Conservation (phyloP, 306 rosid genomes). For the Coriaria nepalensis region DNA sequence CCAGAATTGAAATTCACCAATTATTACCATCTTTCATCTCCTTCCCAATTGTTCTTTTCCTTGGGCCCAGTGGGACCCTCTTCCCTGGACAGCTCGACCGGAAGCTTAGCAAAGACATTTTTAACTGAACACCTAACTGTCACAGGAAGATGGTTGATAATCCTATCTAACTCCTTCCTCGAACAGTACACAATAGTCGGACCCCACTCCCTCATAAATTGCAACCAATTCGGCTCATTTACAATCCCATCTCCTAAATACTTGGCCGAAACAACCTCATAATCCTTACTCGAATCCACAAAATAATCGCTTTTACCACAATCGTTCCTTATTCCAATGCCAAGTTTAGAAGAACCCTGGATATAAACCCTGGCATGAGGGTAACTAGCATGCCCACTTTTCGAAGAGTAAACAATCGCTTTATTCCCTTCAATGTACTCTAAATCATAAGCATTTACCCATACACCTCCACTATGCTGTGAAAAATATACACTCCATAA, state of each 20-base stretch:
- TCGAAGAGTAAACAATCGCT: slow-evolving; percentile 38
- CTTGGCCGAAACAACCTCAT: slow-evolving; percentile 38
- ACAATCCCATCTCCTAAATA: slow-evolving; percentile 30
- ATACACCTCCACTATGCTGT: slow-evolving; percentile 42
- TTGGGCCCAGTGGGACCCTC: slow-evolving; percentile 64
- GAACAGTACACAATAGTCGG: slow-evolving; percentile 39
- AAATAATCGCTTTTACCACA: slow-evolving; percentile 21
- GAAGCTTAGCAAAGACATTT: slow-evolving; percentile 25
- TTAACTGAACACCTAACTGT: slow-evolving; percentile 15
- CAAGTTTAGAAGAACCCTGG: slow-evolving; percentile 42
- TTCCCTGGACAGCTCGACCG: slow-evolving; percentile 37
- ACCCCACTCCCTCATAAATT: slow-evolving; percentile 50
- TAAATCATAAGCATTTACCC: slow-evolving; percentile 41
- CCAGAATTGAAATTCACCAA: not conserved
- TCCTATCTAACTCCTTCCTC: slow-evolving; percentile 28
- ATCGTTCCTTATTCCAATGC: slow-evolving; percentile 43
- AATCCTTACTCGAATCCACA: slow-evolving; percentile 32
- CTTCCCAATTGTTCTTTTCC: slow-evolving; percentile 51
- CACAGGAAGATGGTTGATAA: slow-evolving; percentile 23
- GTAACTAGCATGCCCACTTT: slow-evolving; percentile 38
- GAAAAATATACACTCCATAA: slow-evolving; percentile 42
- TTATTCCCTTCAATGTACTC: slow-evolving; percentile 39
- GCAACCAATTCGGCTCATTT: slow-evolving; percentile 41
- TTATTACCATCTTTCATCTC: slow-evolving; percentile 37
- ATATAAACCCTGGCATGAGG: slow-evolving; percentile 38